These are phyloP conservation scores for Plasmodium vivax DNA, from an alignment of 169 alveolate genomes.

Conservation along the genomic window DNA sequence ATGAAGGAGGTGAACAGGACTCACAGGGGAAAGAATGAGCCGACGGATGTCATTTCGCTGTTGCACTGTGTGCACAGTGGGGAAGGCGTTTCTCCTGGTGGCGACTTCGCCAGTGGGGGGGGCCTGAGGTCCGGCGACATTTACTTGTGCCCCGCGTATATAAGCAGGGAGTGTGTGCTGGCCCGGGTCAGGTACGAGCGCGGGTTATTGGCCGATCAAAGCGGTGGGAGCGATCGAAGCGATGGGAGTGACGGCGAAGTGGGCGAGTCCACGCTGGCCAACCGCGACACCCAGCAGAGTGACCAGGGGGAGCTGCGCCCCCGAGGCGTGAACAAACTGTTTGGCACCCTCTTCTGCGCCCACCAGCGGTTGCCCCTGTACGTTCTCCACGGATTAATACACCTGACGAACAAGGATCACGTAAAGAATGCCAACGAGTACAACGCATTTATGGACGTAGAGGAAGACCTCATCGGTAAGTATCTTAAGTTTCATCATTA, in stretches of 20 bases:
- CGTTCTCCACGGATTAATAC: slow-evolving; percentile 62
- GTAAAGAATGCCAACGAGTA: slow-evolving; percentile 42
- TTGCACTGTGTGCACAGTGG: not conserved
- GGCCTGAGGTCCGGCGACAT: slow-evolving; percentile 36
- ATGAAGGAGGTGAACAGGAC: slow-evolving; percentile 53
- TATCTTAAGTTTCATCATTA: slow-evolving; percentile 32
- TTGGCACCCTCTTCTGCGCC: slow-evolving; percentile 22
- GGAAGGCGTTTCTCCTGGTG: not conserved
- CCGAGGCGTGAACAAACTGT: slow-evolving; percentile 55
- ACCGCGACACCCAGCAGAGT: not conserved
- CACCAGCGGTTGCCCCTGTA: slow-evolving; percentile 49
- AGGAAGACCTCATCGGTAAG: slow-evolving; percentile 27
- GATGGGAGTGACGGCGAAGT: too few species aligned
- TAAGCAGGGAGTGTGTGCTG: slow-evolving; percentile 37
- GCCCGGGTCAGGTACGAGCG: slow-evolving; percentile 31
- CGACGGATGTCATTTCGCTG: slow-evolving; percentile 60
- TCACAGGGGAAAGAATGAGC: slow-evolving; percentile 22
- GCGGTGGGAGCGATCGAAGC: too few species aligned
- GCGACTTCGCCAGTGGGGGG: not conserved
- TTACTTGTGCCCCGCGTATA: slow-evolving; percentile 63
- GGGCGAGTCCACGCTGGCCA: not conserved
- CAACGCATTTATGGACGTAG: slow-evolving; percentile 59
- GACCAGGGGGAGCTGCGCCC: not conserved
- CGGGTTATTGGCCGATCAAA: not conserved
- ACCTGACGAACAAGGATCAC: slow-evolving; percentile 62